Base-by-base conservation (phyloP, 1,284 basidiomycete genomes). In the Marasmius fiardii region DNA sequence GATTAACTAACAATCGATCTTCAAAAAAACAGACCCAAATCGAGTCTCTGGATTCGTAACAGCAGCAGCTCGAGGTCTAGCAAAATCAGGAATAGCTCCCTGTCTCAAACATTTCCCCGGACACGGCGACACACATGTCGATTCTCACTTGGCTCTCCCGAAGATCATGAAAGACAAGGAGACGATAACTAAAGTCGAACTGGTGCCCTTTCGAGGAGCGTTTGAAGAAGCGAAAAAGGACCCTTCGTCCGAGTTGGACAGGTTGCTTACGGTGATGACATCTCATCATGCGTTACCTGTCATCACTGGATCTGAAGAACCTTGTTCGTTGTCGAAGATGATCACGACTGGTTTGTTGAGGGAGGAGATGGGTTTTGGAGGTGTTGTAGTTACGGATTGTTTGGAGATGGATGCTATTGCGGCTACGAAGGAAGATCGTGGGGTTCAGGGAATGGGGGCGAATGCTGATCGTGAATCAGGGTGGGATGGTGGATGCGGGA, bases 61-160 rank as follows among this genome's bases (percentile, higher is more conserved):
- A 1, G 80, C 80, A 0, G 81, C 80, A 12, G 71, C 74, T 43
- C 63, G 63, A 1, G 86, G 83, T 1, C 71, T 86, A 18, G 70
- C 73, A 0, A 65, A 72, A 3, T 70, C 73, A 0, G 78, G 76
- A 0, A 67, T 89, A 10, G 84, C 86, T 1, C 75, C 86, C 0
- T 82, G 75, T 26, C 77, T 78, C 2, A 89, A 88, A 63, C 86
- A 88, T 63, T 88, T 88, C 63, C 86, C 86, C 0, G 86, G 87
- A 0, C 86, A 89, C 58, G 87, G 87, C 0, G 85, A 88, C 55
- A 89, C 86, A 0, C 76, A 83, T 54, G 73, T 86, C 53, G 86
- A 89, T 63, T 87, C 86, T 1, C 86, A 88, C 61, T 74, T 85
- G n/a, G 80, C 77, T 2, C 75, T 88, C 3, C 86, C 86, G 0